phyloP scores from a whole-genome alignment of 2,329 filamentous ascomycete species.

The Ophiobolus disseminans region DNA sequence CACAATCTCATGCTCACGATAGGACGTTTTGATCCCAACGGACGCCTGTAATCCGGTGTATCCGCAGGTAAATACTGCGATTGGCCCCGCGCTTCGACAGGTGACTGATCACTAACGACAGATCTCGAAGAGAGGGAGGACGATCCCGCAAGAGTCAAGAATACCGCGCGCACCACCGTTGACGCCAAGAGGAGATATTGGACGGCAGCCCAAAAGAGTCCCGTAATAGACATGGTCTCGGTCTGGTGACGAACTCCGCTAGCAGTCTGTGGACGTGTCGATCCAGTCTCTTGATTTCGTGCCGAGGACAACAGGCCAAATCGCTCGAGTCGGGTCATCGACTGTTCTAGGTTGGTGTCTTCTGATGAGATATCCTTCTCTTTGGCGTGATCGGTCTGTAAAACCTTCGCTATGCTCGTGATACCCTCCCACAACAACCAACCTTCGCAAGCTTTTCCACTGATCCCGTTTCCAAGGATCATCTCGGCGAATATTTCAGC shows the following conservation, averaged over 20 bases:
- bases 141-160: slow-evolving; percentile 70
- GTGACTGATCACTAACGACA: slow-evolving; percentile 39
- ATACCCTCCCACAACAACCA: slow-evolving; percentile 89
- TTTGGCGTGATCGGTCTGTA: slow-evolving; percentile 46
- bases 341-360: slow-evolving; percentile 32
- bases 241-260: slow-evolving; percentile 23
- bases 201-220: slow-evolving; percentile 63
- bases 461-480: slow-evolving; percentile 82
- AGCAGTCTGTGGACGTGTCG: slow-evolving; percentile 22
- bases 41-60: slow-evolving; percentile 43
- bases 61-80: slow-evolving; percentile 34
- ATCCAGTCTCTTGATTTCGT: slow-evolving; percentile 35
- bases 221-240: slow-evolving; percentile 27
- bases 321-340: slow-evolving; percentile 59
- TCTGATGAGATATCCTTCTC: slow-evolving; percentile 39
- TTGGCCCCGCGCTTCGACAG: slow-evolving; percentile 39
- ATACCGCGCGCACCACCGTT: slow-evolving; percentile 70
- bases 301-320: slow-evolving; percentile 61
- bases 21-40: slow-evolving; percentile 59
- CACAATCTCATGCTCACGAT: slow-evolving; percentile 80
- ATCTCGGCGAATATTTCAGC: slow-evolving; percentile 89
- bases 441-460: slow-evolving; percentile 81
- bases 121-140: slow-evolving; percentile 69
- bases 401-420: slow-evolving; percentile 69
- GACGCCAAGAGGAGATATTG: slow-evolving; percentile 60